Base-by-base conservation (phyloP, 2,329 filamentous ascomycete genomes). In the Penicillium occitanis region DNA sequence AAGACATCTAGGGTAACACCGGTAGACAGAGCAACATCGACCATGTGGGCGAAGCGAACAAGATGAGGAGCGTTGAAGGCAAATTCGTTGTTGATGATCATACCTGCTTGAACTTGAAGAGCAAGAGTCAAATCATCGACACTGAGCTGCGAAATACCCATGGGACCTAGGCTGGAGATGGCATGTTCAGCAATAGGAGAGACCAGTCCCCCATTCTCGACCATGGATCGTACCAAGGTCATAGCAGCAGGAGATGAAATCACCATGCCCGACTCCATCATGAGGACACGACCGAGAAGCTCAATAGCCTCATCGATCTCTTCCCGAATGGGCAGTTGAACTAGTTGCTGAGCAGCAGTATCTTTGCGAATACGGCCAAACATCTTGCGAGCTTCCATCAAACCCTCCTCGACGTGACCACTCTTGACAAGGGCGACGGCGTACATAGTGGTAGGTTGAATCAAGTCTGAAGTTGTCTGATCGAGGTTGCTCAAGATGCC, bases 361-460 rank as follows among this genome's bases (percentile, higher is more conserved):
- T 85, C 82, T 66, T 87, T 86, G 67, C 91, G 89, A 71, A 97
- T 92, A 68, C 91, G 89, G 74, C 89, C 84, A 78, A 97, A 96
- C 91, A 97, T 96, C 73, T 88, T 83, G 71, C 95, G 91, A 10
- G 91, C 89, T 75, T 95, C 88, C 13, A 85, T 82, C 66, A 98
- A 80, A 60, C 90, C 95, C 74, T 94, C 91, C n/a, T 90, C 88
- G 59, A 93, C 86, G 73, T 93, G 89, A 50, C 93, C 92, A 69
- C 91, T 92, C 63, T 91, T 91, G 74, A 98, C 90, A 77, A 98
- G 84, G 58, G 93, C 92, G 66, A 96, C 88, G 14, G 91, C 88
- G 73, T 94, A 97, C 92, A 97, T 97, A 66, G 91, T 87, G 13
- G 92, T 90, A 28, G 93, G 91, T 80, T 97, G 93, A 68, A 97